phyloP scores from a whole-genome alignment of 306 rosid genomes.

The Bauhinia variegata region DNA sequence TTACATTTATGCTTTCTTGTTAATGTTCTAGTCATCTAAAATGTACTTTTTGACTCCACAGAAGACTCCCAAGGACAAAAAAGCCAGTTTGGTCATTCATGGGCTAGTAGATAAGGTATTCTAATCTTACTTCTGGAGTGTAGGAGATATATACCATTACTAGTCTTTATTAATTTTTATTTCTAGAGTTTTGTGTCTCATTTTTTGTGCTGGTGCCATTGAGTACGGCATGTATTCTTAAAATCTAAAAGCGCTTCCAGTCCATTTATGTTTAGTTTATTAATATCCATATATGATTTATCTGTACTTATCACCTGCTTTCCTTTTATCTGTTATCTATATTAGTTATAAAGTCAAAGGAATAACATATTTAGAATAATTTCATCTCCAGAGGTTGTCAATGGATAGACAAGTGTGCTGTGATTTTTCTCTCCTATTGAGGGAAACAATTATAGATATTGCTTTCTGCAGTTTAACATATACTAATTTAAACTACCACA shows the following conservation, averaged over 20 bases:
- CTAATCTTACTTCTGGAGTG: constrained; percentile 28
- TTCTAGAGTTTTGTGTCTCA: background rate
- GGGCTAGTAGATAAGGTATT: constrained; percentile 90
- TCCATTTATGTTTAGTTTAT: constrained; percentile 8
- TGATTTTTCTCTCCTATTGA: constrained; percentile 14
- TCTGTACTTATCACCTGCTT: background rate
- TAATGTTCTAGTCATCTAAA: constrained; percentile 33
- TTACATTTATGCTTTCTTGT: constrained; percentile 22
- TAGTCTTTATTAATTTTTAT: background rate
- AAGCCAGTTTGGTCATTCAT: constrained; percentile 87
- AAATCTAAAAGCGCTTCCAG: background rate
- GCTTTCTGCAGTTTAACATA: constrained; percentile 23
- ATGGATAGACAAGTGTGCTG: constrained; percentile 13
- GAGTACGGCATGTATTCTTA: constrained; percentile 8
- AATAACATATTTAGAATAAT: background rate
- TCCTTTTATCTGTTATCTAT: background rate
- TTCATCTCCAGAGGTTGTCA: constrained; percentile 16
- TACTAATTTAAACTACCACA: constrained; percentile 47
- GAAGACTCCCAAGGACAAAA: constrained; percentile 98
- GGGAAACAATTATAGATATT: constrained; percentile 24
- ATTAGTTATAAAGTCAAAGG: background rate
- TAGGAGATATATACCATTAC: constrained; percentile 9
- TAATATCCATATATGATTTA: constrained; percentile 5
- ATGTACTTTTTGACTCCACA: constrained; percentile 47
- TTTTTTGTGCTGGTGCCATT: background rate